Evolutionary conservation across 169 alveolate genomes (phyloP), one percentile per base, ranked within the genome.

Genomic region (Plasmodium vivax): DNA sequence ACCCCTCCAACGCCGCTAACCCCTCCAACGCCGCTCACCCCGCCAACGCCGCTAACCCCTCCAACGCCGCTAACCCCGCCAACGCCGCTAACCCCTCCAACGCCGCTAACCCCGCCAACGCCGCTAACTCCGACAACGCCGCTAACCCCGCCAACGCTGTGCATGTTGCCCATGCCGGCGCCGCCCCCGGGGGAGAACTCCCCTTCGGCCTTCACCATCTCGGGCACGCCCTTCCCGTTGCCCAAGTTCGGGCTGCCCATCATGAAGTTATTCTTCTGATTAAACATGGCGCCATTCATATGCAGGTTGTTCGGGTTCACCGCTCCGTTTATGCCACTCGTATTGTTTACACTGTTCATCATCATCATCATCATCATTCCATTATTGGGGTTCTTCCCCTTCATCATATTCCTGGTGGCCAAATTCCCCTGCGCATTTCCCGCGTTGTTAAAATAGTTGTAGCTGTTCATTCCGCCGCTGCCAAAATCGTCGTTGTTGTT

Each of bases 341-440:
- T 27, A 34, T 30, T 75, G 83, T 75, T 75, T 14, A 34, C 36
- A 43, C 9, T 34, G 16, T 34, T 75, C 47, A 36, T 75, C 47
- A 36, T 75, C 83, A 7, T 75, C 83, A 30, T 74, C 83, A 34
- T 34, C 27, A 36, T 75, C 47, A 75, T 34, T 41, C 47, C 56
- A 12, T 79, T 87, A 58, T 79, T 87, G 23, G 81, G 41, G 71
- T 87, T 87, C 72, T 87, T 87, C 14, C 82, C 82, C 71, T 80
- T 87, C 34, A 51, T 51, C 62, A 87, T 47, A 79, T 75, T 87
- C 51, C 88, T 77, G 74, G 79, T 87, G 45, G 82, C 82, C 38
- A 87, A 72, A 38, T 77, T 85, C 32, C 80, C 80, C 6, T 85
- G 84, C 2, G 5, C 41, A 27, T 16, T 38, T 27, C 51, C 43